A percentile compares a stretch with the other conserved stretches of the same genome.
phyloP scores from a whole-genome alignment of 192 early-diverging fungal species.

The Gonapodya prolifera region DNA sequence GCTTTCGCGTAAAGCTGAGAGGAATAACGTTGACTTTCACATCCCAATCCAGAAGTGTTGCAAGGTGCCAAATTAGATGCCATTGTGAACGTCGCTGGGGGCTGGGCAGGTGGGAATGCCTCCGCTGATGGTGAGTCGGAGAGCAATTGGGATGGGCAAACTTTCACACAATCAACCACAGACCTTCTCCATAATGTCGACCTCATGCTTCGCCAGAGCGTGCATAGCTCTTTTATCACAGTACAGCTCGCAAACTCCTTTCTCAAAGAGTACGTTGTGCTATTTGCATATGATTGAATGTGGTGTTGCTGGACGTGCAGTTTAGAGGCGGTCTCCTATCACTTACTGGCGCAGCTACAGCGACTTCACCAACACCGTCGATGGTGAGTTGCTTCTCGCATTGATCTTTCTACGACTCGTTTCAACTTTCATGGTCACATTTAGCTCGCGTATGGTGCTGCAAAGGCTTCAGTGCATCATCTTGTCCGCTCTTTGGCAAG shows the following conservation, averaged over 20 bases:
- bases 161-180: constrained; percentile 4
- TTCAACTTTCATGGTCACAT: neutral
- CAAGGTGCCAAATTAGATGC: constrained; percentile 51
- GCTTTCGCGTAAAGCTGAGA: no score
- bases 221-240: constrained; percentile 73
- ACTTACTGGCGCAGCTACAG: constrained; percentile 66
- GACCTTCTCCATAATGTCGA: constrained; percentile 57
- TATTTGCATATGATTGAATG: neutral
- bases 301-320: neutral
- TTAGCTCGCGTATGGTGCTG: constrained; percentile 84
- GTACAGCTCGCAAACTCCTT: constrained; percentile 58
- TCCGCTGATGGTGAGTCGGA: constrained; percentile 33
- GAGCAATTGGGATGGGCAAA: constrained; percentile 8
- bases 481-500: constrained; percentile 62
- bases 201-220: constrained; percentile 67
- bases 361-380: constrained; percentile 55
- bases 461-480: constrained; percentile 90
- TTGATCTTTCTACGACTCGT: neutral
- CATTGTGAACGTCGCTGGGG: constrained; percentile 86
- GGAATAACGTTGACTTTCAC: constrained; percentile 11
- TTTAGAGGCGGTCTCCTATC: constrained; percentile 54
- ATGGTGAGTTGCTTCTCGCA: constrained; percentile 12
- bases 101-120: constrained; percentile 87
- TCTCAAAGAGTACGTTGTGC: constrained; percentile 46
- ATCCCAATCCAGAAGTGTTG: constrained; percentile 5